These are phyloP conservation scores for Scheffersomyces segobiensis DNA, from an alignment of 1,139 yeast species.

Conservation along the genomic window DNA sequence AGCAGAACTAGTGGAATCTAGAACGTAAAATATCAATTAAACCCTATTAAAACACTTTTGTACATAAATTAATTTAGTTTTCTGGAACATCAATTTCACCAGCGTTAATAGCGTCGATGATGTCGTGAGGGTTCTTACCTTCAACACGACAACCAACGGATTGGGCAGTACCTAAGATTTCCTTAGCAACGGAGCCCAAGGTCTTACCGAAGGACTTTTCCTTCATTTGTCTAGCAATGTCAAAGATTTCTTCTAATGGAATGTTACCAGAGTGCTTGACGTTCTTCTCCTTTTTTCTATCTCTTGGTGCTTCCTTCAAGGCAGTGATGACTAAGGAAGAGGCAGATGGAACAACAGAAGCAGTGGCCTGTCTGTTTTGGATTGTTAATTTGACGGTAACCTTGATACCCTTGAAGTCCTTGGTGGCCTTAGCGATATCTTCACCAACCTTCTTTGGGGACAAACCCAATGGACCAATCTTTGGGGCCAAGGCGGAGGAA, in stretches of 20 bases:
- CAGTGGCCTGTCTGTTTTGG: constrained; percentile 99
- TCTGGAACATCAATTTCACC: constrained; percentile 97
- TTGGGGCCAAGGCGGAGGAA: constrained; percentile 99
- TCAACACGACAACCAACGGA: constrained; percentile 99
- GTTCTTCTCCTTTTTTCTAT: constrained; percentile 99
- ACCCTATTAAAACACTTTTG: constrained; percentile 39
- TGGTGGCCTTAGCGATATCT: constrained; percentile 99
- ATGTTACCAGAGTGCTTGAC: constrained; percentile 99
- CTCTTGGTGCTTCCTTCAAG: constrained; percentile 99
- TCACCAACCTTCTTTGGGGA: constrained; percentile 99
- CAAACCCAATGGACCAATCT: constrained; percentile 99
- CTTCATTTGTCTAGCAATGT: constrained; percentile 97
- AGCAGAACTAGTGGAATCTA: background rate
- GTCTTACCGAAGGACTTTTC: constrained; percentile 98
- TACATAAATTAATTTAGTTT: constrained; percentile 56
- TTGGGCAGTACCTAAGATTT: constrained; percentile 99
- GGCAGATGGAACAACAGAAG: constrained; percentile 99
- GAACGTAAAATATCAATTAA: constrained; percentile 25
- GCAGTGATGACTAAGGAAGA: constrained; percentile 99
- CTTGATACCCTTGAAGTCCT: constrained; percentile 98
- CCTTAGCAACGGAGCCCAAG: constrained; percentile 96
- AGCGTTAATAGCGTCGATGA: constrained; percentile 95
- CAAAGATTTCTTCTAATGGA: constrained; percentile 93
- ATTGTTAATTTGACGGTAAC: constrained; percentile 98
- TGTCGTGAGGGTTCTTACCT: constrained; percentile 99